phyloP scores from a whole-genome alignment of 2,329 filamentous ascomycete genomes.

The Thielaviopsis euricoi region DNA sequence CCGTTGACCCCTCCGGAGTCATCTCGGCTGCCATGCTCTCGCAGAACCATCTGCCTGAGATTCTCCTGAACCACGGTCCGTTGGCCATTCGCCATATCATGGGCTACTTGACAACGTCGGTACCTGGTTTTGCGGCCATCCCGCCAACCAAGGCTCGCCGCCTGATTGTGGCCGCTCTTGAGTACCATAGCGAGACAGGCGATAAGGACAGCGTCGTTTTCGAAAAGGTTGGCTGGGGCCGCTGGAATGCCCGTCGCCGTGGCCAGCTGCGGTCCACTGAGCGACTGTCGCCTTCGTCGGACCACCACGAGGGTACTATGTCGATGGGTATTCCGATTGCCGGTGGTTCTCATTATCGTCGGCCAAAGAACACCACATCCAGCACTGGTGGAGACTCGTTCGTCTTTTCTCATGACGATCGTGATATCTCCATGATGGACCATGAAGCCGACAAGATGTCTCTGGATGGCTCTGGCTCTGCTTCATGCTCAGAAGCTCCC shows the following conservation, averaged over 20 bases:
- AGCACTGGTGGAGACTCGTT: slow-evolving; percentile 51
- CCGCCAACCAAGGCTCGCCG: slow-evolving; percentile 79
- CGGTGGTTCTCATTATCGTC: slow-evolving; percentile 19
- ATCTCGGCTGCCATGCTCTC: slow-evolving; percentile 79
- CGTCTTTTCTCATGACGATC: slow-evolving; percentile 59
- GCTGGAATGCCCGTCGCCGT: slow-evolving; percentile 73
- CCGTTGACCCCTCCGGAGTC: slow-evolving; percentile 55
- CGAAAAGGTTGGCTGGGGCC: slow-evolving; percentile 93
- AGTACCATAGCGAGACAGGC: slow-evolving; percentile 46
- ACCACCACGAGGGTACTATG: slow-evolving; percentile 23
- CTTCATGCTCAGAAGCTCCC: slow-evolving; percentile 60
- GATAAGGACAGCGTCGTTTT: slow-evolving; percentile 60
- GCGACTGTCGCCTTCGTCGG: slow-evolving; percentile 20
- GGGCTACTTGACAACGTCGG: slow-evolving; percentile 80
- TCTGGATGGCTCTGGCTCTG: slow-evolving; percentile 50
- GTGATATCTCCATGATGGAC: slow-evolving; percentile 53
- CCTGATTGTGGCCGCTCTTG: slow-evolving; percentile 80
- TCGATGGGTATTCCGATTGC: slow-evolving; percentile 39
- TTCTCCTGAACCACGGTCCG: slow-evolving; percentile 77
- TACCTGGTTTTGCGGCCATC: slow-evolving; percentile 82
- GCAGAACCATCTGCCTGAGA: slow-evolving; percentile 77
- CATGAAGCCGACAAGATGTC: slow-evolving; percentile 95
- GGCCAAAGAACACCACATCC: slow-evolving; percentile 34
- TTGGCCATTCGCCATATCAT: slow-evolving; percentile 91
- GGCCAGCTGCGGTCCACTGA: slow-evolving; percentile 38